Base-by-base conservation (phyloP, 164 flowering plant species). In the Chimonanthus salicifolius region DNA sequence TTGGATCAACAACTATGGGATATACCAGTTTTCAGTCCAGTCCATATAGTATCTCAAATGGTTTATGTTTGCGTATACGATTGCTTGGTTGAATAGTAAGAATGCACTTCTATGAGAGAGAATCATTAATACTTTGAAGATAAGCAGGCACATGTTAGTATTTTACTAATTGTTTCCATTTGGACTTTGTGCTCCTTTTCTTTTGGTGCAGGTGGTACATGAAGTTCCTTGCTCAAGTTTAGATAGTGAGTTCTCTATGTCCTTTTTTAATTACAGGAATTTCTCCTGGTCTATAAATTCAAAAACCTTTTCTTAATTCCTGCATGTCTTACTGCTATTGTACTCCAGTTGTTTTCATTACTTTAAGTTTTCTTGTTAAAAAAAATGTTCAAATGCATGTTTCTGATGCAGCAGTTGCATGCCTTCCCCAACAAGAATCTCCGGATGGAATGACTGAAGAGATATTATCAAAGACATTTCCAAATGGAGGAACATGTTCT, bases 161-260 rank as follows among this genome's bases (percentile, higher is more conserved):
- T 47, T 18, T 45, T 60, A n/a, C 11, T 33, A n/a, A 3, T 44
- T 47, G 13, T 11, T 69, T 58, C 47, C 16, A 6, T 76, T 51
- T 69, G 64, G 45, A 54, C 49, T 51, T 49, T 9, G 46, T 47
- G 5, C 45, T 45, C 16, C 58, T 49, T 46, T 21, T 70, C 48
- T 7, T 47, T 58, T 47, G 20, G 16, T 86, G 82, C 87, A 91
- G 94, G 74, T 58, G 45, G 62, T 48, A 64, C 65, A 65, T 70
- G 80, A 79, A 79, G 83, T 76, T 76, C 82, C 75, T 60, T 72
- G 72, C 69, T 73, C 82, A 51, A 81, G 74, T 69, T 63, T 80
- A 71, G 81, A 58, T 72, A 64, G 91, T 88, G 73, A 85, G 88
- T 86, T 70, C 71, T 66, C 58, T 51, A 47, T 69, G 33, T 54